Evolutionary conservation across 2,329 filamentous ascomycete species (phyloP), one percentile per base, ranked within the genome.

Genomic region (Aspergillus luchuensis): DNA sequence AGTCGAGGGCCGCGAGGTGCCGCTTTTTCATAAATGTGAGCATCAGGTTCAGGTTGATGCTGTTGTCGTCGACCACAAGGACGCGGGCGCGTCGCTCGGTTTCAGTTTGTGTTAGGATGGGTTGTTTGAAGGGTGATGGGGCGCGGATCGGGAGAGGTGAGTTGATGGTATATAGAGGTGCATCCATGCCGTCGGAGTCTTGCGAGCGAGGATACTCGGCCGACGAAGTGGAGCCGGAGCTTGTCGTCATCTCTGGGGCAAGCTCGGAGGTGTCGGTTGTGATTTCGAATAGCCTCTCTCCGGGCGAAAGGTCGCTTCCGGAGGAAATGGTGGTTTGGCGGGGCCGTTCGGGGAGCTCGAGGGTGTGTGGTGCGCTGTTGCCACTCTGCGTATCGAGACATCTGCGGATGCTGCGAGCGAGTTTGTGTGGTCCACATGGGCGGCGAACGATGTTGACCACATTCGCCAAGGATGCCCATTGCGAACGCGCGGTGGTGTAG

Each of bases 21-120:
- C 76, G 72, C 56, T 76, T 79, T 56, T 72, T 74, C 71, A 80
- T 73, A 56, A 78, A 79, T 0, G 78, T 79, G 63, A 79, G 70
- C 66, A 81, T 75, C 11, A 81, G 67, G 17, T 75, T 78, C 8
- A 80, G 71, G 43, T 81, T 81, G 60, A 81, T 81, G 2, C 69
- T 66, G 60, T 81, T 81, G 62, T 81, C 79, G 48, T 81, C 79
- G 4, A 81, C 79, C 0, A 81, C 75, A 0, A 81, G 71, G 2
- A 81, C 68, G 10, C 71, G 70, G 2, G 74, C 60, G 5, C 57
- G 60, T 17, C 65, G 64, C 36, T 71, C 59, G 1, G 11, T 4
- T 21, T 54, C 45, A 2, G 11, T 36, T 36, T 36, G 33, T 13
- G 41, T 10, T 6, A 43, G 8, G 1, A 47, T 8, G 10, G 49